Evolutionary conservation across 805 yeast species (phyloP).

Genomic region (Hyphopichia homilentoma): DNA sequence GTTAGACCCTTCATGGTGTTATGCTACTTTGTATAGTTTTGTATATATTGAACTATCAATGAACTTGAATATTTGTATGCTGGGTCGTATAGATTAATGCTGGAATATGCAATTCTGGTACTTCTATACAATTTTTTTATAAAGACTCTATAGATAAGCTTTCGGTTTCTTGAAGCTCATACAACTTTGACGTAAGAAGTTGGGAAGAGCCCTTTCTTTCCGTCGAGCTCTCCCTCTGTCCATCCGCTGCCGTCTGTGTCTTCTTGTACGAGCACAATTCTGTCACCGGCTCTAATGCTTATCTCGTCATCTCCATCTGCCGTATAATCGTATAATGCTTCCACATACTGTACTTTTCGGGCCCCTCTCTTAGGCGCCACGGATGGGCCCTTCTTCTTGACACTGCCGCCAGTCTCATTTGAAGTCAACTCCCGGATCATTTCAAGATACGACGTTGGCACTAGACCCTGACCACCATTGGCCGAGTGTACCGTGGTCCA

Average conservation of each 20-base stretch:
- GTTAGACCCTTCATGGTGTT: no score
- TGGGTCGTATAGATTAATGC: no score
- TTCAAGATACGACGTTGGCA: conserved; percentile 78
- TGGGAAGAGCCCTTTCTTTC: conserved; percentile 47
- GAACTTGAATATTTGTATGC: no score
- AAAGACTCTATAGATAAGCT: conserved; percentile 1
- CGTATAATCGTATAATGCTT: conserved; percentile 69
- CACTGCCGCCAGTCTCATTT: conserved; percentile 5
- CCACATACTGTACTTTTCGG: conserved; percentile 57
- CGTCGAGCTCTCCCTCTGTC: conserved; percentile 79
- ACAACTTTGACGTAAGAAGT: conserved; percentile 59
- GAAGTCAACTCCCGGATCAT: conserved; percentile 18
- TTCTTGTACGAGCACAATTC: conserved; percentile 56
- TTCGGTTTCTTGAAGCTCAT: conserved; percentile 9
- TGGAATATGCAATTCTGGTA: no score
- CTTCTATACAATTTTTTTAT: not conserved
- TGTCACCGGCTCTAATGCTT: conserved; percentile 68
- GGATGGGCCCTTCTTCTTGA: conserved; percentile 62
- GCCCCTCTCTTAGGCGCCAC: conserved; percentile 79
- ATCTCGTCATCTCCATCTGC: conserved; percentile 83
- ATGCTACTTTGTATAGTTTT: no score
- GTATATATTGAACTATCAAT: no score
- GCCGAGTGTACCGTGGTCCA: conserved; percentile 64
- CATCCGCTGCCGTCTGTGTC: conserved; percentile 78
- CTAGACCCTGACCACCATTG: conserved; percentile 64